A percentile compares a stretch with the other conserved stretches of the same genome.
Conservation (phyloP, 345 rosid species). For the Geranium brycei region DNA sequence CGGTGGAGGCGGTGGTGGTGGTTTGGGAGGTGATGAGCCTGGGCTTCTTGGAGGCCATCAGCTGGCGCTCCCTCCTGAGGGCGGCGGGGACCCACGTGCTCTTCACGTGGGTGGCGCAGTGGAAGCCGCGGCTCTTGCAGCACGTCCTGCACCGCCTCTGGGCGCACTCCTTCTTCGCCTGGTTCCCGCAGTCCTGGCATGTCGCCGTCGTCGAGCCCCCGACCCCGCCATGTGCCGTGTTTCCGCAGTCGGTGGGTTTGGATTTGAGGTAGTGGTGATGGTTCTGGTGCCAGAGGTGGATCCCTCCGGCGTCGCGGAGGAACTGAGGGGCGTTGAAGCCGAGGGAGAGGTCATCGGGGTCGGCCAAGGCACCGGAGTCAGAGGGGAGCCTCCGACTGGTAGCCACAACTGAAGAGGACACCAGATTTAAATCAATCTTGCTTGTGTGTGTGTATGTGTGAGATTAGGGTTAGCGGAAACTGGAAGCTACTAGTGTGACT, state of each 20-base stretch:
- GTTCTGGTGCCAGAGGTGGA: constrained; percentile 36
- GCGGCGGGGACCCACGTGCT: constrained; percentile 99
- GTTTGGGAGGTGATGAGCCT: constrained; percentile 51
- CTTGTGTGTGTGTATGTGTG: no score
- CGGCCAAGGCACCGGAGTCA: constrained; percentile 88
- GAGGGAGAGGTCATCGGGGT: constrained; percentile 83
- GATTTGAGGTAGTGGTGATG: constrained; percentile 27
- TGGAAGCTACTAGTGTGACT: no score
- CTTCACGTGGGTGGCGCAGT: constrained; percentile 82
- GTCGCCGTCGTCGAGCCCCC: constrained; percentile 26
- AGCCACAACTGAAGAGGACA: constrained; percentile 61
- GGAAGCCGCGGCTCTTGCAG: constrained; percentile 87
- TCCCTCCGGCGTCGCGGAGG: constrained; percentile 46
- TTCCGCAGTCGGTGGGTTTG: constrained; percentile 23
- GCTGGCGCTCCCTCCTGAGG: constrained; percentile 76
- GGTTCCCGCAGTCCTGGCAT: constrained; percentile 98
- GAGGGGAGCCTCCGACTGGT: constrained; percentile 77
- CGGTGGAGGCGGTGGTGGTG: constrained; percentile 70
- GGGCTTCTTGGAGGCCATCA: constrained; percentile 46
- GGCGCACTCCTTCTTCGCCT: constrained; percentile 85
- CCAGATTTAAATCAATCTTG: not conserved
- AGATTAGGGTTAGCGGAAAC: no score
- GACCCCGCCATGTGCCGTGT: constrained; percentile 24
- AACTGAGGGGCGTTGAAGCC: constrained; percentile 82
- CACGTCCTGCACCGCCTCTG: constrained; percentile 87